Base-by-base conservation (phyloP, 208 protist species). In the Leishmania martiniquensis region DNA sequence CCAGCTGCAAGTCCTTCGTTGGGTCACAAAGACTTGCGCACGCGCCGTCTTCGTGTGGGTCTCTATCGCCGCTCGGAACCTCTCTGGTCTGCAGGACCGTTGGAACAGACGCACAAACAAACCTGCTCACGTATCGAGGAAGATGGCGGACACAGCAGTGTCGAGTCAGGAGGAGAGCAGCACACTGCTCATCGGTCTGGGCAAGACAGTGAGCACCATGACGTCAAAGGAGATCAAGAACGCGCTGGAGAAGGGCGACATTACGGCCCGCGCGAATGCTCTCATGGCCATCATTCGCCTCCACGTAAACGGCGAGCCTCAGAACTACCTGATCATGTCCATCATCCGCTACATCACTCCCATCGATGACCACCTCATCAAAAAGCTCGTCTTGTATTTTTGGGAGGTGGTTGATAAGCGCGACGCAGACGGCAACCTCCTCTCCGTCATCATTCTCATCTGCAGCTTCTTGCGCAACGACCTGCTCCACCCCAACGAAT, bases 401-500 rank as follows among this genome's bases (percentile, higher is more conserved):
- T 99, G 95, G 92, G 98, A 99, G 85, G 92, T 98, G 29, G 89
- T 99, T 9, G 98, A 99, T 70, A 99, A 99, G 91, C 96, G 87
- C 15, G 94, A 98, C 72, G 79, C 91, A 15, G 91, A 98, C 72
- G 99, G 99, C 74, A 99, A 99, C 66, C 90, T 99, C 37, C 91
- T 98, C 52, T 95, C 89, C 32, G 98, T 99, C 80, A 99, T 99
- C 85, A 99, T 99, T 83, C 95, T 99, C 69, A 98, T 99, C 73
- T 99, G 98, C 87, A 98, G 97, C 75, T 97, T 96, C 82, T 87
- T 99, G 62, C 90, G 97, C 63, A 98, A 98, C 74, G 98, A 99
- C 86, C 89, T 99, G 34, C 91, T 96, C 65, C 98, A 99, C 85
- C 98, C 98, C 10, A 99, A 99, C 86, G 99, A 99, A 93, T 99